Percentiles rank a stretch among this genome's conserved stretches.
Evolutionary conservation across 202 grass and related monocot genomes (phyloP).

Genomic region (Carex arenaria): DNA sequence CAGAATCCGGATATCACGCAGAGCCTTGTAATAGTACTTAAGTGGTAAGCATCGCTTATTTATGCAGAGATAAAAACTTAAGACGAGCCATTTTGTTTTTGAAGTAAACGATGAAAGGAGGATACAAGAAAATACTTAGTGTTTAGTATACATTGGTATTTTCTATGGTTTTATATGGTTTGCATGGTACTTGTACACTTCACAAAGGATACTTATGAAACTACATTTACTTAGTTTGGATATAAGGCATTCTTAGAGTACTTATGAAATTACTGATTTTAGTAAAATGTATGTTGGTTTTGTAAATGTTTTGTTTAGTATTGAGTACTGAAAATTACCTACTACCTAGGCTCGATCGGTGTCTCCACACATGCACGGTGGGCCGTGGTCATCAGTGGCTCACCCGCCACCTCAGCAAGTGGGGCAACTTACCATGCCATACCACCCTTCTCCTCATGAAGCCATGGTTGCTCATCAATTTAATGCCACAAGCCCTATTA

Average conservation of each 20-base stretch:
- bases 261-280: neutral
- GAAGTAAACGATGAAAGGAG: neutral
- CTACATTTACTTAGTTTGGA: neutral
- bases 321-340: neutral
- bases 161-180: neutral
- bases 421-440: constrained; percentile 33
- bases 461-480: constrained; percentile 53
- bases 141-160: neutral
- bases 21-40: neutral
- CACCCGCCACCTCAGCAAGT: constrained; percentile 14
- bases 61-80: neutral
- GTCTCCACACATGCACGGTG: constrained; percentile 50
- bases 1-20: neutral
- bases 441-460: constrained; percentile 45
- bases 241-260: neutral
- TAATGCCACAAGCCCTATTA: constrained; percentile 29
- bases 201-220: neutral
- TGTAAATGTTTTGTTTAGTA: neutral
- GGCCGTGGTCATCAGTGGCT: constrained; percentile 14
- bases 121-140: neutral
- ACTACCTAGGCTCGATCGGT: constrained; percentile 33
- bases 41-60: neutral
- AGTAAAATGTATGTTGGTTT: neutral
- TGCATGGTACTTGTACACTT: neutral
- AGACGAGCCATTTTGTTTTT: neutral